These are phyloP conservation scores for Euphorbia pulcherrima DNA, from an alignment of 345 rosid species.

Conservation along the genomic window DNA sequence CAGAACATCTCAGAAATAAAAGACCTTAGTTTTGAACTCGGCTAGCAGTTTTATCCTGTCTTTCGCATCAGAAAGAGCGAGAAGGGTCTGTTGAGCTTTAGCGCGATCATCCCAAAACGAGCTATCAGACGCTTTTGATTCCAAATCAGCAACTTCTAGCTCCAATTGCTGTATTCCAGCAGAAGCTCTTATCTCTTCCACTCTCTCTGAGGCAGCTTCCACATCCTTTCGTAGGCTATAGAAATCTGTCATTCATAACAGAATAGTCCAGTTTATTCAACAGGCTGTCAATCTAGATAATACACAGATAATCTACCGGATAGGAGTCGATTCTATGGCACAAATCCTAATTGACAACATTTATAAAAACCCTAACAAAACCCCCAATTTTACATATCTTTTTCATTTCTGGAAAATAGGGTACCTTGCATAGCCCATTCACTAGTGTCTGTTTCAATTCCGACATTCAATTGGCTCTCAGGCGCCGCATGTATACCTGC, in stretches of 20 bases:
- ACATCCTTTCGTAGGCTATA: constrained; percentile 78
- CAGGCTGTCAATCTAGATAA: no score
- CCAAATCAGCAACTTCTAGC: constrained; percentile 50
- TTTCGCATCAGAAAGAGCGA: constrained; percentile 68
- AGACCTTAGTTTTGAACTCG: constrained; percentile 72
- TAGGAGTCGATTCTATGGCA: no score
- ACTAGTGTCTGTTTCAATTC: constrained; percentile 38
- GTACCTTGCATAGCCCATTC: constrained; percentile 87
- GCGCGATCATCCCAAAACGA: constrained; percentile 86
- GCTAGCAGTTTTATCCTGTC: constrained; percentile 52
- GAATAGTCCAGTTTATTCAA: background rate
- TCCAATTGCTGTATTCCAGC: constrained; percentile 51
- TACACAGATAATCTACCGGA: no score
- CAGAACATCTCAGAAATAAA: constrained; percentile 3
- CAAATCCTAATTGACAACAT: no score
- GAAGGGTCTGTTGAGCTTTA: constrained; percentile 70
- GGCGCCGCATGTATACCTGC: constrained; percentile 47
- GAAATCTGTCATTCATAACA: constrained; percentile 52
- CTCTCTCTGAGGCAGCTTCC: constrained; percentile 56
- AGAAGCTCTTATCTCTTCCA: constrained; percentile 64
- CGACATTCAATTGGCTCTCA: constrained; percentile 46
- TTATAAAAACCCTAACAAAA: background rate
- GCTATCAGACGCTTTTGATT: constrained; percentile 60
- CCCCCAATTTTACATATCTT: background rate
- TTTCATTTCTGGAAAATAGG: background rate